These are phyloP conservation scores for Oxyria digyna DNA, from an alignment of 148 eudicot genomes.

Conservation along the genomic window DNA sequence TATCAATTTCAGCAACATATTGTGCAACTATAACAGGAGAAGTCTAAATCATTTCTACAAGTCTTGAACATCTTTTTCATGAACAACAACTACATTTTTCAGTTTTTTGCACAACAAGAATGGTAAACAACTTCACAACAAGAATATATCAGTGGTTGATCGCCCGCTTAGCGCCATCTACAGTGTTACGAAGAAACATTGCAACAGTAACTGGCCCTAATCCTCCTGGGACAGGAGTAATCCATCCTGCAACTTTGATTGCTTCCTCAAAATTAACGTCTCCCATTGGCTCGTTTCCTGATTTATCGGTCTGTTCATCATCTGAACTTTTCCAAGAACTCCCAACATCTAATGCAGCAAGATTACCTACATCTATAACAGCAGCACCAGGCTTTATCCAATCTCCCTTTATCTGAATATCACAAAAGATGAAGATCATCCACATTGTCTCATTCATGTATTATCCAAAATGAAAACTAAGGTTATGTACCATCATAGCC, in stretches of 20 bases:
- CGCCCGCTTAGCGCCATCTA: slow-evolving; percentile 89
- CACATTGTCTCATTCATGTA: background rate
- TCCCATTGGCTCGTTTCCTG: slow-evolving; percentile 83
- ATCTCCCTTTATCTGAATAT: slow-evolving; percentile 69
- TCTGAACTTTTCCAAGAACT: slow-evolving; percentile 44
- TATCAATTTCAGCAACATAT: background rate
- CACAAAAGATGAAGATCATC: background rate
- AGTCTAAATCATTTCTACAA: too few species aligned
- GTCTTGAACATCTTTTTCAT: background rate
- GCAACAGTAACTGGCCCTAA: slow-evolving; percentile 98
- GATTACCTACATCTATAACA: slow-evolving; percentile 69
- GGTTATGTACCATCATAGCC: slow-evolving; percentile 62
- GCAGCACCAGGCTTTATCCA: slow-evolving; percentile 99
- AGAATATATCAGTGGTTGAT: slow-evolving; percentile 28
- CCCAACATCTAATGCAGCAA: background rate
- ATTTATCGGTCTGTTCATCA: slow-evolving; percentile 60
- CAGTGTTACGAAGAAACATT: slow-evolving; percentile 84
- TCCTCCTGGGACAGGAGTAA: slow-evolving; percentile 97
- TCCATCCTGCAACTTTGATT: slow-evolving; percentile 79
- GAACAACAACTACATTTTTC: background rate
- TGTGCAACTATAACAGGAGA: background rate
- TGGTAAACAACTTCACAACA: background rate
- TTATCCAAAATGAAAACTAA: background rate
- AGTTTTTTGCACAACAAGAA: background rate
- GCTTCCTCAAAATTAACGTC: slow-evolving; percentile 84